A percentile compares a stretch with the other conserved stretches of the same genome.
Evolutionary conservation across 257 asterid species (phyloP).

Genomic region (Anisodus tanguticus): DNA sequence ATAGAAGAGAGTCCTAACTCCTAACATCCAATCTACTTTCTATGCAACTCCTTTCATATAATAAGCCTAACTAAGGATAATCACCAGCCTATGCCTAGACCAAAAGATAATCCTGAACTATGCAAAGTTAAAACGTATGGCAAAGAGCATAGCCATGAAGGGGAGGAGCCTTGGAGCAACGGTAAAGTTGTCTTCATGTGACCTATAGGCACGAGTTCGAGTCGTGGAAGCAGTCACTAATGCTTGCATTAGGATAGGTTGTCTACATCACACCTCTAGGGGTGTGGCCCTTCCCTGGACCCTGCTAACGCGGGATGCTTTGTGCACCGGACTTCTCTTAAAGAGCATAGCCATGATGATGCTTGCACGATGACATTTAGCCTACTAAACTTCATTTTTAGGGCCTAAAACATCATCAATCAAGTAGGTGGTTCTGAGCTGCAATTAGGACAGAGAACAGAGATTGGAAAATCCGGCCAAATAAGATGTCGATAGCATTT

Average conservation of each 20-base stretch:
- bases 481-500: background rate
- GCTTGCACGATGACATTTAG: constrained; percentile 3
- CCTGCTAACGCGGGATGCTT: too few relatives aligned
- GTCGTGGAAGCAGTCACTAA: too few relatives aligned
- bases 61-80: background rate
- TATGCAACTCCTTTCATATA: background rate
- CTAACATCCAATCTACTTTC: constrained; percentile 18
- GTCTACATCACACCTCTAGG: too few relatives aligned
- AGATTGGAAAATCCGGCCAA: background rate
- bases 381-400: background rate
- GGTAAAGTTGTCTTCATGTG: too few relatives aligned
- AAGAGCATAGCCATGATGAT: background rate
- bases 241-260: too few relatives aligned
- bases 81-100: background rate
- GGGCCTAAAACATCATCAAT: background rate
- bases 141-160: background rate
- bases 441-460: background rate
- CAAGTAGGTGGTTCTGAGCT: background rate
- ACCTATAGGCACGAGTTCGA: too few relatives aligned
- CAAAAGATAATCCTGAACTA: background rate
- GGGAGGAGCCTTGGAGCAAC: too few relatives aligned
- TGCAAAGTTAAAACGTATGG: background rate
- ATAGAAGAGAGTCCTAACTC: constrained; percentile 1
- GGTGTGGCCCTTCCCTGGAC: too few relatives aligned
- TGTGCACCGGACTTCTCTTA: too few relatives aligned